Conservation (phyloP, 805 yeast genomes). For the Candida stauntonica region DNA sequence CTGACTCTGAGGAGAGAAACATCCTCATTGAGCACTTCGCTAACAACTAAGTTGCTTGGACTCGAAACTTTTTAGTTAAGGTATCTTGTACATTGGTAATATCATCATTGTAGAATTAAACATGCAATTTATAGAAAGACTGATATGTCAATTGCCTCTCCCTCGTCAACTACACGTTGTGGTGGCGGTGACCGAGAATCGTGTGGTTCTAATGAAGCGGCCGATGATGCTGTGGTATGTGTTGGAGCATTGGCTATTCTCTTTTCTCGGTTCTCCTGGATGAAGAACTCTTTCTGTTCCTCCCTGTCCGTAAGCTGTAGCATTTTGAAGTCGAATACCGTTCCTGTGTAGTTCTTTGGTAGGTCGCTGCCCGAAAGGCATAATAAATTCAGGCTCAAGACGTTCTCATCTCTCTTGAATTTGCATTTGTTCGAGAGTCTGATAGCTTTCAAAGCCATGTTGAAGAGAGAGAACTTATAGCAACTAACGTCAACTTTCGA, state of each 20-base stretch:
- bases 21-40: constrained; percentile 94
- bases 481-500: constrained; percentile 36
- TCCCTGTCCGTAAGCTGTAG: constrained; percentile 25
- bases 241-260: neutral
- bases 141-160: constrained; percentile 25
- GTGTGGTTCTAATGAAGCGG: no score
- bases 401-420: constrained; percentile 46
- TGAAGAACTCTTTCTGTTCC: constrained; percentile 7
- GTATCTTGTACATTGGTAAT: no score
- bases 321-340: constrained; percentile 36
- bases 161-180: no score
- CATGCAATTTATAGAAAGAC: constrained; percentile 15
- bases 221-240: neutral
- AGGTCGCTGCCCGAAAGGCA: constrained; percentile 29
- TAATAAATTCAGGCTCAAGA: constrained; percentile 42
- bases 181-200: no score
- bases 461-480: constrained; percentile 46
- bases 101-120: neutral
- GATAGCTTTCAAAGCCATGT: constrained; percentile 45
- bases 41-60: constrained; percentile 63
- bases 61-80: no score
- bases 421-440: constrained; percentile 48
- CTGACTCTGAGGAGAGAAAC: constrained; percentile 95
- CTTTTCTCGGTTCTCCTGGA: constrained; percentile 5
- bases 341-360: constrained; percentile 37